These are phyloP conservation scores for Yamadazyma triangularis DNA, from an alignment of 1,139 yeast species.

Conservation along the genomic window DNA sequence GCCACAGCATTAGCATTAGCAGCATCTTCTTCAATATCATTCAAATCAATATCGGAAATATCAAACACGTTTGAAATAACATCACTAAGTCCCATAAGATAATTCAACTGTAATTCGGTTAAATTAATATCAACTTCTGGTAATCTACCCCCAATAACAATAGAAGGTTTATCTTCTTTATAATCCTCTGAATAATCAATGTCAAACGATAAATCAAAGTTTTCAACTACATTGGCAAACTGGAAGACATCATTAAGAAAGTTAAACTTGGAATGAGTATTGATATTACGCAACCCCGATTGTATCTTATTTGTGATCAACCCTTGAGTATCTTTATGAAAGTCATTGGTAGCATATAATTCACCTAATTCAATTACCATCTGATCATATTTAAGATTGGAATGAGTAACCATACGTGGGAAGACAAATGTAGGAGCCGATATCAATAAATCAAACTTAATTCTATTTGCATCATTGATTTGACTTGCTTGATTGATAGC, in stretches of 20 bases:
- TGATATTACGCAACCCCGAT: constrained; percentile 71
- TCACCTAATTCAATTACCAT: constrained; percentile 81
- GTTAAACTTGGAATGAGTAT: constrained; percentile 56
- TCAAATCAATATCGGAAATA: constrained; percentile 33
- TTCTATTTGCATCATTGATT: constrained; percentile 56
- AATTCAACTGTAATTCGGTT: constrained; percentile 73
- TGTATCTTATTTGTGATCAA: constrained; percentile 43
- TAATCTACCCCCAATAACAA: constrained; percentile 54
- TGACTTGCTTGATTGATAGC: constrained; percentile 67
- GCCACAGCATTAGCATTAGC: constrained; percentile 46
- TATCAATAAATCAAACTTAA: constrained; percentile 67
- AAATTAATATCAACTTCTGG: constrained; percentile 64
- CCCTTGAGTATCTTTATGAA: constrained; percentile 21
- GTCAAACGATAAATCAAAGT: constrained; percentile 61
- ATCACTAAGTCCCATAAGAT: constrained; percentile 51
- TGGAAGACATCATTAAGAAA: constrained; percentile 46
- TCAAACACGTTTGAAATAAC: constrained; percentile 52
- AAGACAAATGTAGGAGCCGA: constrained; percentile 81
- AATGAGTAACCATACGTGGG: constrained; percentile 54
- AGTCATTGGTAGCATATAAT: constrained; percentile 63
- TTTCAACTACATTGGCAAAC: constrained; percentile 60
- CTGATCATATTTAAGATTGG: constrained; percentile 46
- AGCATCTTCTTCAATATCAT: constrained; percentile 65
- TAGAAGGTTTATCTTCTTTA: constrained; percentile 42
- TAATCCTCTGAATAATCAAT: constrained; percentile 51